Conservation (phyloP, 345 rosid species). For the Cochlearia excelsa region DNA sequence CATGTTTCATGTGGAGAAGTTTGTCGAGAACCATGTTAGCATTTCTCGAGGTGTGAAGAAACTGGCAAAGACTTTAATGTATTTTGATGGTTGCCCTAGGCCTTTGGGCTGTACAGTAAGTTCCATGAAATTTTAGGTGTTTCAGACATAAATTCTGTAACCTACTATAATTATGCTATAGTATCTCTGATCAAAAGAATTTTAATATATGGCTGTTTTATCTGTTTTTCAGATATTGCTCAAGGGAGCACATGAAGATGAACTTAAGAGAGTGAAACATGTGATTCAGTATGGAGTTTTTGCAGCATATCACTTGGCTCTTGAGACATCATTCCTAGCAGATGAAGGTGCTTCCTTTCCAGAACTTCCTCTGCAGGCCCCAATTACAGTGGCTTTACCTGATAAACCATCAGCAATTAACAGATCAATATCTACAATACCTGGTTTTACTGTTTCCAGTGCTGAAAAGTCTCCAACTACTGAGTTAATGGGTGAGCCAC, state of each 20-base stretch:
- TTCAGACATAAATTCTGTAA: constrained; percentile 13
- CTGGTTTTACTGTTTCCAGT: constrained; percentile 59
- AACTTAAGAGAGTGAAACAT: constrained; percentile 89
- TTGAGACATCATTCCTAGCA: constrained; percentile 95
- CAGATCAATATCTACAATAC: constrained; percentile 85
- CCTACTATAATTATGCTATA: constrained; percentile 18
- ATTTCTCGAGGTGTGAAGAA: constrained; percentile 76
- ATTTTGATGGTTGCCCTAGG: constrained; percentile 95
- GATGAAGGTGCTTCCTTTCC: constrained; percentile 99
- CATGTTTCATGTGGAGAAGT: constrained; percentile 75
- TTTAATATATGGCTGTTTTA: constrained; percentile 25
- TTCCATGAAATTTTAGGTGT: constrained; percentile 24
- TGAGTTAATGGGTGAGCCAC: constrained; percentile 42
- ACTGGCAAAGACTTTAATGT: constrained; percentile 82
- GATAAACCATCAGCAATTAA: constrained; percentile 65
- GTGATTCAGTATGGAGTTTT: constrained; percentile 96
- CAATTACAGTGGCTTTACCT: constrained; percentile 83
- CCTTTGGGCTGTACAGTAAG: constrained; percentile 97
- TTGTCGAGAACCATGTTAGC: constrained; percentile 71
- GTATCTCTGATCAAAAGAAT: constrained; percentile 12
- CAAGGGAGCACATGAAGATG: constrained; percentile 89
- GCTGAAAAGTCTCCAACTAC: constrained; percentile 42
- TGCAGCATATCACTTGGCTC: constrained; percentile 97
- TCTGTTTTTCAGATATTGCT: constrained; percentile 68
- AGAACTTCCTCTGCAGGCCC: constrained; percentile 77